Conservation (phyloP, 2,329 filamentous ascomycete species). For the Fusarium sp. region DNA sequence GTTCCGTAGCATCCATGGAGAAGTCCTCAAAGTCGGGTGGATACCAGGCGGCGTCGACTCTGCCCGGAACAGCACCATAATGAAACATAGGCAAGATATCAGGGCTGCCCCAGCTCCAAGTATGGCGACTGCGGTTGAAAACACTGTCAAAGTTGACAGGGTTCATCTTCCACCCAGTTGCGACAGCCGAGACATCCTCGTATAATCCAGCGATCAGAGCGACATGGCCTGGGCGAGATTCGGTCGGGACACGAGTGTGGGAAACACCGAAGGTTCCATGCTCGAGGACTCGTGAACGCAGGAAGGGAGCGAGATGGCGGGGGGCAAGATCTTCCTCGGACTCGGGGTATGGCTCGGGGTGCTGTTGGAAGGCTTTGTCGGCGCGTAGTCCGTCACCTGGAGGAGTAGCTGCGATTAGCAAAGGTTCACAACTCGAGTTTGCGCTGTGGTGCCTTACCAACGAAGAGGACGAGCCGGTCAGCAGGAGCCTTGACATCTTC, state of each 20-base stretch:
- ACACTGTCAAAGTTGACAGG: slow-evolving; percentile 99
- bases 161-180: slow-evolving; percentile 98
- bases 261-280: slow-evolving; percentile 97
- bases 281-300: slow-evolving; percentile 88
- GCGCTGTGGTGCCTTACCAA: slow-evolving; percentile 68
- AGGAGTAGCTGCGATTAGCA: slow-evolving; percentile 16
- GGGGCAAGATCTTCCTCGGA: slow-evolving; percentile 75
- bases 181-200: slow-evolving; percentile 97
- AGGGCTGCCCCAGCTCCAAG: slow-evolving; percentile 99
- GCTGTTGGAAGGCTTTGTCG: slow-evolving; percentile 96
- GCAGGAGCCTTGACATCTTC: slow-evolving; percentile 77
- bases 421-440: neutral
- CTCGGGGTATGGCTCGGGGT: slow-evolving; percentile 85
- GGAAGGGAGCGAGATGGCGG: slow-evolving; percentile 87
- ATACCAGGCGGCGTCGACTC: slow-evolving; percentile 90
- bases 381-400: slow-evolving; percentile 90
- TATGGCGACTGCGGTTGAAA: slow-evolving; percentile 96
- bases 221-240: slow-evolving; percentile 95
- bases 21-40: slow-evolving; percentile 90
- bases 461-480: slow-evolving; percentile 90
- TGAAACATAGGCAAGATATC: slow-evolving; percentile 99
- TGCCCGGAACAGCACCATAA: slow-evolving; percentile 86
- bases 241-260: slow-evolving; percentile 95
- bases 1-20: slow-evolving; percentile 80
- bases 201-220: slow-evolving; percentile 96